phyloP scores from a whole-genome alignment of 169 alveolate genomes.

The Miamiensis avidus region DNA sequence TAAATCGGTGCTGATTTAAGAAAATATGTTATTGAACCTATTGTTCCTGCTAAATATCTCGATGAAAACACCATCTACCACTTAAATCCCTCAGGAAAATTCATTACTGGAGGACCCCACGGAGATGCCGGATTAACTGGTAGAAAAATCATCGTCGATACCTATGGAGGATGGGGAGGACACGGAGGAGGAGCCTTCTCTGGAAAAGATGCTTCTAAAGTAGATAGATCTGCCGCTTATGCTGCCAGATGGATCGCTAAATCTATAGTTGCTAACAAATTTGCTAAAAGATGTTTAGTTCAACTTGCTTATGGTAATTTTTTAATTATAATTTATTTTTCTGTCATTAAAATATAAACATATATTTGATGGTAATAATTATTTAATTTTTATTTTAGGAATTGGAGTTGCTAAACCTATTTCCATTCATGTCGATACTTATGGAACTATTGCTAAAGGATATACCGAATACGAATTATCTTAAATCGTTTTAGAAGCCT shows the following conservation, averaged over 20 bases:
- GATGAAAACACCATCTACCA: constrained; percentile 94
- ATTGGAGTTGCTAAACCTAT: constrained; percentile 97
- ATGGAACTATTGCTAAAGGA: constrained; percentile 92
- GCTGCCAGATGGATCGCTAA: constrained; percentile 98
- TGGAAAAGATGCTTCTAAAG: constrained; percentile 99
- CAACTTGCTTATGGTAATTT: constrained; percentile 93
- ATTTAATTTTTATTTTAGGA: constrained; percentile 37
- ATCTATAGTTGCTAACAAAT: constrained; percentile 95
- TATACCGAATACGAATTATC: constrained; percentile 90
- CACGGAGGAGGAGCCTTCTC: constrained; percentile 99
- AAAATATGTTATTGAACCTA: constrained; percentile 93
- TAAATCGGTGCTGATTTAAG: constrained; percentile 83
- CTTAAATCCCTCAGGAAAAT: constrained; percentile 97
- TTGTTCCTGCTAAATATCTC: constrained; percentile 91
- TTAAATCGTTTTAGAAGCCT: constrained; percentile 90
- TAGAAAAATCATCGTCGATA: constrained; percentile 98
- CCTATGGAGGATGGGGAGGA: constrained; percentile 99
- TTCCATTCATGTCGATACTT: constrained; percentile 95
- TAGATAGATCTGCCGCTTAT: constrained; percentile 99
- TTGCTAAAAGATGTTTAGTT: constrained; percentile 95
- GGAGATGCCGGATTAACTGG: constrained; percentile 99
- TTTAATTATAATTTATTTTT: too few species aligned
- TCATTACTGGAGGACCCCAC: constrained; percentile 99
- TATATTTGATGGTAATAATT: too few species aligned
- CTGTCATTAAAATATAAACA: too few species aligned